phyloP scores from a whole-genome alignment of 1,284 basidiomycete genomes.

The Sporisorium reilianum region DNA sequence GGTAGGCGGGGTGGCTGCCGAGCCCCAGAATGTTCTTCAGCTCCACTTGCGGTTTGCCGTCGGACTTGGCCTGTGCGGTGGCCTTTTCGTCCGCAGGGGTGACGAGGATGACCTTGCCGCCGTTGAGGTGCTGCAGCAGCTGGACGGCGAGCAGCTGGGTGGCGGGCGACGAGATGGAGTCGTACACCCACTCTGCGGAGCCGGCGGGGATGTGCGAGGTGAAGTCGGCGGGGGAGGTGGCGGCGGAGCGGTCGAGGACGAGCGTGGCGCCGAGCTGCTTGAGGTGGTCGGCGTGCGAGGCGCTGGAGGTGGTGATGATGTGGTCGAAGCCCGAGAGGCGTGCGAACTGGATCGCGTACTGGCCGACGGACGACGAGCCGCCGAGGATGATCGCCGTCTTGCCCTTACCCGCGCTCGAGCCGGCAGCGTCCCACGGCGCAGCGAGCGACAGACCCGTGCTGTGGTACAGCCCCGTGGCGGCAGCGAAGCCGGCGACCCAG shows the following conservation, averaged over 20 bases:
- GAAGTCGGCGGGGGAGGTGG: constrained; percentile 27
- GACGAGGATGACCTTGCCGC: constrained; percentile 42
- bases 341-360: constrained; percentile 61
- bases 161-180: constrained; percentile 45
- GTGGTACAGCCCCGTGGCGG: constrained; percentile 50
- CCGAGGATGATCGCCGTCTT: constrained; percentile 57
- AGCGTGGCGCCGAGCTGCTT: constrained; percentile 46
- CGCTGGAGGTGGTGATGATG: constrained; percentile 52
- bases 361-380: constrained; percentile 52
- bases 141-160: constrained; percentile 47
- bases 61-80: not conserved
- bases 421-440: constrained; percentile 54
- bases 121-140: constrained; percentile 41
- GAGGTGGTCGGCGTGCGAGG: constrained; percentile 43
- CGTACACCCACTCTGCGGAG: constrained; percentile 41
- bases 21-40: constrained; percentile 30
- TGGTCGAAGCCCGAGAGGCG: constrained; percentile 50
- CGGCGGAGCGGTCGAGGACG: constrained; percentile 41
- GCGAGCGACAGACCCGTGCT: constrained; percentile 25
- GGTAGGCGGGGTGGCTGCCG: constrained; percentile 29
- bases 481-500: constrained; percentile 49
- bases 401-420: constrained; percentile 40
- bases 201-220: constrained; percentile 13
- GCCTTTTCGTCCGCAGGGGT: constrained; percentile 27
- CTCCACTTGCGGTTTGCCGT: constrained; percentile 6